Conservation (phyloP, 345 rosid species). For the Populus pruinosa region DNA sequence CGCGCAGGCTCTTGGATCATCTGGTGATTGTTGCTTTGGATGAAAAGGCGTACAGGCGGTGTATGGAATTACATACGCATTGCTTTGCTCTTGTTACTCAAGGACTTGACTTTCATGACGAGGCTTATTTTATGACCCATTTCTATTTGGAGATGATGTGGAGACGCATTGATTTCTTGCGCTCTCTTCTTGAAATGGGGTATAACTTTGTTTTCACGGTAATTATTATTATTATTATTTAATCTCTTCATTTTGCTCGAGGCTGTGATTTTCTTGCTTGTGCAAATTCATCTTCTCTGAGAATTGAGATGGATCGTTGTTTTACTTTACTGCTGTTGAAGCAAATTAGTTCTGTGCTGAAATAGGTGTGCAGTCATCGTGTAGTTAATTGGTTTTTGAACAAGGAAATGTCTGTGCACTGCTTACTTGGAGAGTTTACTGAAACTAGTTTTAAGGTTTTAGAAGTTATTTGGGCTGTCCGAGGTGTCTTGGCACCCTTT, state of each 20-base stretch:
- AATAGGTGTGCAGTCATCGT: neutral
- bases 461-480: too few species aligned
- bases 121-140: conserved; percentile 82
- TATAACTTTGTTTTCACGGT: conserved; percentile 90
- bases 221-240: conserved; percentile 9
- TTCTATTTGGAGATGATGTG: conserved; percentile 91
- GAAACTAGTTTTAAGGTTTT: neutral
- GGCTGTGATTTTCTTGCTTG: neutral
- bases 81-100: conserved; percentile 69
- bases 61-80: conserved; percentile 51
- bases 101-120: conserved; percentile 60
- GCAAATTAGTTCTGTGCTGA: neutral
- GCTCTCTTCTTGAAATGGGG: conserved; percentile 76
- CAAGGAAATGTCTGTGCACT: neutral
- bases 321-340: too few species aligned
- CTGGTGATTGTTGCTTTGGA: conserved; percentile 78
- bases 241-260: neutral
- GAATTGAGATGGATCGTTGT: too few species aligned
- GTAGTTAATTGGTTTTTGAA: neutral
- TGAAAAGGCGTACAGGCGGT: conserved; percentile 56
- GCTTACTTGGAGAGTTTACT: neutral
- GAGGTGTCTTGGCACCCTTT: too few species aligned
- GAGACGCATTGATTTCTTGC: conserved; percentile 77
- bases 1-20: conserved; percentile 57
- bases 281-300: too few species aligned